Base-by-base conservation (phyloP, 169 alveolate species). In the Plasmodium coatneyi region DNA sequence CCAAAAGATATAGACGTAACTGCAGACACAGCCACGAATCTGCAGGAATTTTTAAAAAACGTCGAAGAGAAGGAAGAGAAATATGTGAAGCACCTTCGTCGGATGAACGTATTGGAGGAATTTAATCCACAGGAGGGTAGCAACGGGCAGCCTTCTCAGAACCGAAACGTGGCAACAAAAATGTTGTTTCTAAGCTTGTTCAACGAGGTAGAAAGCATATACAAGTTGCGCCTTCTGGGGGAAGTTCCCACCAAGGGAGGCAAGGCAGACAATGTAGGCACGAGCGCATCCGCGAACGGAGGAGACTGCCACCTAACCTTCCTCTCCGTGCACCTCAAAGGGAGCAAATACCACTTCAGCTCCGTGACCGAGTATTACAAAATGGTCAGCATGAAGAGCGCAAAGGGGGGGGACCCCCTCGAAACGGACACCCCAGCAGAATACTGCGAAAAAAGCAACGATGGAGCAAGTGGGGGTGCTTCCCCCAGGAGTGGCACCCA, bases 321-420 rank as follows among this genome's bases (percentile, higher is more conserved):
- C 82, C 19, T 87, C 30, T 22, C 49, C 81, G 12, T 87, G 19
- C 90, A 87, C 72, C 34, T 87, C 19, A 87, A 41, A 66, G 89
- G 93, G 4, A 87, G 83, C 71, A 87, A 87, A 32, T 87, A 87
- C 34, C 66, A 87, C 30, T 87, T 87, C 49, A 87, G 89, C 72
- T 79, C 41, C 49, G 72, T 87, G 9, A 79, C 72, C 0, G 93
- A 87, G 71, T 87, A 79, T 46, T 25, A 39, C 43, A 87, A 60
- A 72, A 79, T 79, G 25, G 82, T 56, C 19, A 60, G 49, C 19
- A 32, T 22, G 56, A 52, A 74, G 52, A 19, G 7, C 19, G 39
- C 56, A 1, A 54, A 81, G 19, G 12, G 25, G 25, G 54, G 10
- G 70, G 71, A n/a, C 71, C 34, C n/a, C 25, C 5, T 49, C 71